Evolutionary conservation across 371 early-diverging fungal genomes (phyloP), one percentile per base, ranked within the genome.

Genomic region (Syncephalastrum sp.): DNA sequence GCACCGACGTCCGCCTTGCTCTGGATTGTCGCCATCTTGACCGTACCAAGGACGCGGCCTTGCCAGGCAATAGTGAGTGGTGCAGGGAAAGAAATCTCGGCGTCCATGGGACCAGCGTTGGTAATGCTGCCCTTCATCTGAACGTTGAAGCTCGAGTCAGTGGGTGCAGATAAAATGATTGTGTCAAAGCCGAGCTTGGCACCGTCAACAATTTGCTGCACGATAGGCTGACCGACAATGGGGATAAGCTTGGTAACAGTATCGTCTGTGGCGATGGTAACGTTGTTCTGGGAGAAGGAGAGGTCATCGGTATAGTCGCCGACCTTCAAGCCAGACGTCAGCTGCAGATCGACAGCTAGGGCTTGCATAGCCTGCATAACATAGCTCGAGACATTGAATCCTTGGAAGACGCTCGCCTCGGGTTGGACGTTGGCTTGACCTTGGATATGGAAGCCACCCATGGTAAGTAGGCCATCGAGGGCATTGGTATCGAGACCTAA

Each of bases 71-170:
- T 80, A 23, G 59, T 69, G 56, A 82, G 72, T 23, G 69, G 64
- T 2, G 56, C 63, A 14, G 82, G 80, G 72, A 87, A 87, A 4
- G 68, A 47, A 51, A 88, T 85, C 0, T 65, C 58, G n/a, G 86
- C 86, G 59, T 70, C 77, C 72, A 87, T 75, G 21, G 81, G 81
- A 53, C 88, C 88, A 23, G 86, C 82, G 49, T 82, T 68, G 29
- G 72, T 56, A 72, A 85, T 82, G 14, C 65, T 50, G 47, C 88
- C 88, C 49, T 65, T 60, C 76, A 83, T 82, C 43, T 69, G 69
- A 46, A 85, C 77, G 54, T 74, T 76, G 76, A 84, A 83, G 12
- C 66, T 54, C 45, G 53, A 41, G 15, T 81, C 75, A 6, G 79
- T 73, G 23, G 81, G 74, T 21, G 75, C 62, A 17, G 83, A 81